A percentile compares a stretch with the other conserved stretches of the same genome.
Conservation (phyloP, 257 asterid species). For the Solanum arcanum region DNA sequence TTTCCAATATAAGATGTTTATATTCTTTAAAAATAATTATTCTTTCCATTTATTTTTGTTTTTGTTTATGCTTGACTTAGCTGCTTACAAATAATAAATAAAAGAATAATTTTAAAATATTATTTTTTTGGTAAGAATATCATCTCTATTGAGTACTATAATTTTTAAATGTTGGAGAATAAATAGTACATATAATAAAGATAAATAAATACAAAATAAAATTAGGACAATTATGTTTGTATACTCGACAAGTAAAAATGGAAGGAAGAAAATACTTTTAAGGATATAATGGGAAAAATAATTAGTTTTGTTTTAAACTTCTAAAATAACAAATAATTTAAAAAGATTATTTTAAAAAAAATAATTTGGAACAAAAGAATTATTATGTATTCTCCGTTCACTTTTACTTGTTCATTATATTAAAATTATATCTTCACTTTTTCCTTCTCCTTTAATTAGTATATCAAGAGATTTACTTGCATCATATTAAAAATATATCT, state of each 20-base stretch:
- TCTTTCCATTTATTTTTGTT: too few relatives aligned
- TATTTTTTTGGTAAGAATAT: accelerated
- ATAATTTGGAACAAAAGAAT: neutral
- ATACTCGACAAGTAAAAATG: neutral
- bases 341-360: neutral
- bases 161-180: neutral
- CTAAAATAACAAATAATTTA: neutral
- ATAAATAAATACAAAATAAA: neutral
- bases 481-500: too few relatives aligned
- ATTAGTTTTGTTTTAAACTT: neutral
- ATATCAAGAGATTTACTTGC: neutral
- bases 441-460: neutral
- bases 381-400: neutral
- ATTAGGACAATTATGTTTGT: neutral
- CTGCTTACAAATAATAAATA: too few relatives aligned
- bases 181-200: neutral
- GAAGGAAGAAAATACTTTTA: neutral
- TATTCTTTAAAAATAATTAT: too few relatives aligned
- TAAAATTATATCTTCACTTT: too few relatives aligned
- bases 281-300: neutral
- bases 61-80: too few relatives aligned
- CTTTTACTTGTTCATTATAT: neutral
- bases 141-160: neutral
- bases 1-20: too few relatives aligned
- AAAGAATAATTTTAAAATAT: neutral